Evolutionary conservation across 306 rosid species (phyloP).

Genomic region (Begonia masoniana): DNA sequence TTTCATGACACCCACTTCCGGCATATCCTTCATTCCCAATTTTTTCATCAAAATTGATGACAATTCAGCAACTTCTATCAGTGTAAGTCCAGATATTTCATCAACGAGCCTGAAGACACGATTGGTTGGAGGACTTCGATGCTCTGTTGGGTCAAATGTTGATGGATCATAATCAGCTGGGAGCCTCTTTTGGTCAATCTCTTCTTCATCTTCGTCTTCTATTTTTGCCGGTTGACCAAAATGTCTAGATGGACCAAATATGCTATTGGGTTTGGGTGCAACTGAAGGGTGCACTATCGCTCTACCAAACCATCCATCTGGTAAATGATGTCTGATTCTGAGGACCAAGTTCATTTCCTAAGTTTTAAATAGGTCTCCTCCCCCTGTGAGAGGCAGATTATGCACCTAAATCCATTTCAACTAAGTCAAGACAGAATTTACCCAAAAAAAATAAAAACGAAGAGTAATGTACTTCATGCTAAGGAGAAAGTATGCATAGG

Average conservation of each 20-base stretch:
- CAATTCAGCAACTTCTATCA: constrained; percentile 62
- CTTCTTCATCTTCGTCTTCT: constrained; percentile 68
- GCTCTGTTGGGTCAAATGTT: constrained; percentile 65
- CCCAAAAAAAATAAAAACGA: no score
- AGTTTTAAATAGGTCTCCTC: neutral
- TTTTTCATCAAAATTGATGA: constrained; percentile 54
- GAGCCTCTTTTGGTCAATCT: constrained; percentile 83
- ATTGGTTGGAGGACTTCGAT: constrained; percentile 74
- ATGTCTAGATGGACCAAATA: constrained; percentile 25
- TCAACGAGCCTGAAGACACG: constrained; percentile 75
- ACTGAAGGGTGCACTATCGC: constrained; percentile 9
- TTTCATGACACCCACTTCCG: no score
- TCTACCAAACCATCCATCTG: constrained; percentile 27
- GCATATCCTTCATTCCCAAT: constrained; percentile 41
- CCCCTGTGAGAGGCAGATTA: no score
- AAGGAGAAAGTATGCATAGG: no score
- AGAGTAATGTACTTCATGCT: no score
- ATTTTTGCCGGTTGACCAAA: constrained; percentile 55
- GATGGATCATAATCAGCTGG: constrained; percentile 88
- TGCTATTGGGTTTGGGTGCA: constrained; percentile 12
- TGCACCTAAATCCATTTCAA: no score
- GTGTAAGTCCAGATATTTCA: constrained; percentile 67
- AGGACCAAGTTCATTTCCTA: constrained; percentile 47
- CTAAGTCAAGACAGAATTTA: no score
- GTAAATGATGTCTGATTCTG: constrained; percentile 39